A percentile compares a stretch with the other conserved stretches of the same genome.
These are phyloP conservation scores for Mychonastes homosphaera DNA, from an alignment of 139 green algal species.

Conservation along the genomic window DNA sequence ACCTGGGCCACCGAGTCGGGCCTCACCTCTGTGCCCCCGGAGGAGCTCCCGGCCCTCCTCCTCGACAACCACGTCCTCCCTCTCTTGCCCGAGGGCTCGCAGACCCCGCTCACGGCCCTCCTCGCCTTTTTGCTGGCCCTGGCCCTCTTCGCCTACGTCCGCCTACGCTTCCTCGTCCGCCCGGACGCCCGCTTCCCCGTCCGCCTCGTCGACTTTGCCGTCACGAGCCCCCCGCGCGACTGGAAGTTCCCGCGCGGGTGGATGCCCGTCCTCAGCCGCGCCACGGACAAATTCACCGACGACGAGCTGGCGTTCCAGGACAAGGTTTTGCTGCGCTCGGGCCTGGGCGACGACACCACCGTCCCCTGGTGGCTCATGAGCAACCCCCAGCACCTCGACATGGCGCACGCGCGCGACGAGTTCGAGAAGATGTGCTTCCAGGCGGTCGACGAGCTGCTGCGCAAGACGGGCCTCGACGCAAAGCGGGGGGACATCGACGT, in stretches of 20 bases:
- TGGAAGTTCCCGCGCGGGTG: conserved; percentile 10
- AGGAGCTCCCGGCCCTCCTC: no score
- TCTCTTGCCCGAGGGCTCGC: no score
- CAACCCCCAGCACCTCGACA: conserved; percentile 36
- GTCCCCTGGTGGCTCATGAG: conserved; percentile 34
- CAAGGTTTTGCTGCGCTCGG: conserved; percentile 77
- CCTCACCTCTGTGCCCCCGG: no score
- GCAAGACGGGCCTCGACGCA: conserved; percentile 32
- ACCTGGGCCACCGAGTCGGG: no score
- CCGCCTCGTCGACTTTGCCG: conserved; percentile 74
- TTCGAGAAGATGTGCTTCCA: conserved; percentile 58
- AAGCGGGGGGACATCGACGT: conserved; percentile 75
- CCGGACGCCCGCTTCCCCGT: no score
- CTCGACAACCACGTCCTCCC: no score
- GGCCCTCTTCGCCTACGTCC: no score
- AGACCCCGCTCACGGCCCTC: no score
- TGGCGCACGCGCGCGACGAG: conserved; percentile 72
- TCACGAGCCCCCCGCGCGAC: conserved; percentile 41
- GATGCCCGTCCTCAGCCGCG: no score
- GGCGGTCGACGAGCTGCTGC: conserved; percentile 54
- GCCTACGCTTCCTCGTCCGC: no score
- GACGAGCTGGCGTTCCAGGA: conserved; percentile 82
- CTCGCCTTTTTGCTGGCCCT: no score
- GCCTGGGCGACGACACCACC: conserved; percentile 74
- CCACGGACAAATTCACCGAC: conserved; percentile 49